Evolutionary conservation across 2,329 filamentous ascomycete species (phyloP).

Genomic region (Trichoderma afroharzianum): DNA sequence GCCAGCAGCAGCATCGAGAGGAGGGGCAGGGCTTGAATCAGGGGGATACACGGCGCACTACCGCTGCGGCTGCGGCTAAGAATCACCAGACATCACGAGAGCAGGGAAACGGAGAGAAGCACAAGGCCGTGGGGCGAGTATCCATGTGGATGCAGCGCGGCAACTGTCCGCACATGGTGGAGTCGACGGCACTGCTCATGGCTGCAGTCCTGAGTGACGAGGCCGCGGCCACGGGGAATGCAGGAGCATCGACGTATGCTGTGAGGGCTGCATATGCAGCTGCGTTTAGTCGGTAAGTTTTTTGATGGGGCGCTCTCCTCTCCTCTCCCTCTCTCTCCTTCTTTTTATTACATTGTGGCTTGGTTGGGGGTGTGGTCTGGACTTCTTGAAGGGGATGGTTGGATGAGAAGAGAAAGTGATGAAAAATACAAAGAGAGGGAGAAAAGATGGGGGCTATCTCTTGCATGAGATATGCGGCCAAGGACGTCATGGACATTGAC

Average conservation of each 20-base stretch:
- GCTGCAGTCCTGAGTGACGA: constrained; percentile 66
- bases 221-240: constrained; percentile 29
- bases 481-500: neutral
- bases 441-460: neutral
- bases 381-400: neutral
- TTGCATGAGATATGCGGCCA: constrained; percentile 6
- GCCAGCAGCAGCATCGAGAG: neutral
- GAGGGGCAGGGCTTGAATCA: constrained; percentile 13
- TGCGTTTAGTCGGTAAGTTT: constrained; percentile 66
- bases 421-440: neutral
- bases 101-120: constrained; percentile 24
- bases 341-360: neutral
- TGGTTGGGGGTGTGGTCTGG: neutral
- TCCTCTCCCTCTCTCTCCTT: neutral
- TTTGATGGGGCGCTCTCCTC: neutral
- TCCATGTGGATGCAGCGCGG: constrained; percentile 69
- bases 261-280: constrained; percentile 68
- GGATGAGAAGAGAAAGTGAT: neutral
- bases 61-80: constrained; percentile 1
- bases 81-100: constrained; percentile 6
- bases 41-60: constrained; percentile 5
- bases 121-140: constrained; percentile 53
- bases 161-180: constrained; percentile 73
- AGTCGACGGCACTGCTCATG: constrained; percentile 71
- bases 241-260: constrained; percentile 52